Conservation (phyloP, 1,284 basidiomycete genomes). For the Pholiota adiposa region DNA sequence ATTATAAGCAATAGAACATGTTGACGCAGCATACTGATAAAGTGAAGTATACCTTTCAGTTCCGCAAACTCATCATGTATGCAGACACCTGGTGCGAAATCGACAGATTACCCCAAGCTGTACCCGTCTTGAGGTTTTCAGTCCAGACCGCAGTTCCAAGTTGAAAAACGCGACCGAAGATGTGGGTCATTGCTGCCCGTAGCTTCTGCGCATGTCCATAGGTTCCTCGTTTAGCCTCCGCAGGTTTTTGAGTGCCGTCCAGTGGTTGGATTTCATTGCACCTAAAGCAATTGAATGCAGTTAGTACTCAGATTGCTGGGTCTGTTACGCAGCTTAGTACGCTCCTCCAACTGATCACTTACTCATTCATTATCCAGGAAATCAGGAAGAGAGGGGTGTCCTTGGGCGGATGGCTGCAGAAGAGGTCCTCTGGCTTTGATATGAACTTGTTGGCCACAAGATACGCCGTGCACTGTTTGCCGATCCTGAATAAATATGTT, state of each 20-base stretch:
- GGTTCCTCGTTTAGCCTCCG: conserved; percentile 10
- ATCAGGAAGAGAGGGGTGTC: conserved; percentile 29
- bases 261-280: conserved; percentile 29
- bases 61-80: conserved; percentile 36
- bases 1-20: no score
- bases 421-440: conserved; percentile 18
- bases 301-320: no score
- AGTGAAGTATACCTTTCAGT: conserved; percentile 30
- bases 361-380: conserved; percentile 39
- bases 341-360: no score
- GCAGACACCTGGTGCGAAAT: conserved; percentile 32
- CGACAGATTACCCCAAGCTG: conserved; percentile 32
- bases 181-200: conserved; percentile 35
- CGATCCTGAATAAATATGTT: conserved; percentile 17
- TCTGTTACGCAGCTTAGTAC: no score
- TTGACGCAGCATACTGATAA: neutral
- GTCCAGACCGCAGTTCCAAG: conserved; percentile 29
- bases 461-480: conserved; percentile 17
- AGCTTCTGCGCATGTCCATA: conserved; percentile 41
- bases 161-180: conserved; percentile 31
- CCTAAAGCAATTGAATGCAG: conserved; percentile 19
- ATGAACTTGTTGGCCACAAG: conserved; percentile 19
- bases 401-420: conserved; percentile 22
- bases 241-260: conserved; percentile 24
- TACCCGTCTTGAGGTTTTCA: conserved; percentile 16